Conservation (phyloP, 371 early-diverging fungal genomes). For the Dinochytrium kinnereticum region DNA sequence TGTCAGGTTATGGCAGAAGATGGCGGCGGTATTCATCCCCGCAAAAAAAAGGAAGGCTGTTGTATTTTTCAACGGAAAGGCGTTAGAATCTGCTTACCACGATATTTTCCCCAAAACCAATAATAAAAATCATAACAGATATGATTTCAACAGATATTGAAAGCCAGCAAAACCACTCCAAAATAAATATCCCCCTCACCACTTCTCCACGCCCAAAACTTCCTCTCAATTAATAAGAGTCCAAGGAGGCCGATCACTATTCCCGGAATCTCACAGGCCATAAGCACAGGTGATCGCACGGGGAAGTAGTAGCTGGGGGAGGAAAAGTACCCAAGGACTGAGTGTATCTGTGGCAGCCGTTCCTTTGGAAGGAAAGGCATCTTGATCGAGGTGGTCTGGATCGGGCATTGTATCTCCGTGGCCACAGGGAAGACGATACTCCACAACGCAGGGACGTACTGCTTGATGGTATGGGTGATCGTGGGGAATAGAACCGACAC, state of each 20-base stretch:
- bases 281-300: conserved; percentile 6
- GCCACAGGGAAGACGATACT: background rate
- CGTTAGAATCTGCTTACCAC: no score
- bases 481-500: conserved; percentile 3
- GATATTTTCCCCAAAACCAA: no score
- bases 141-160: background rate
- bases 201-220: conserved; percentile 10
- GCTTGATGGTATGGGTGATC: background rate
- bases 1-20: conserved; percentile 15
- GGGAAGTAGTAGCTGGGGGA: background rate
- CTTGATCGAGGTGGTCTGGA: background rate
- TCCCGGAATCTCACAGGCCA: conserved; percentile 5
- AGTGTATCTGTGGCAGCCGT: background rate
- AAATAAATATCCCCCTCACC: background rate
- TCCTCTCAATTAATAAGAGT: background rate
- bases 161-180: background rate
- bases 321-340: background rate
- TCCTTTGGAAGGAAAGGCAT: background rate
- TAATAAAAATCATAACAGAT: background rate
- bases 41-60: conserved; percentile 13
- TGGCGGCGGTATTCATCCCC: conserved; percentile 6
- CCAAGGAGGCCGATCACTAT: conserved; percentile 3
- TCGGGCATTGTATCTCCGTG: background rate
- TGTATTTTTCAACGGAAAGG: no score
- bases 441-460: background rate